Conservation (phyloP, 306 rosid genomes). For the Fragaria iinumae region DNA sequence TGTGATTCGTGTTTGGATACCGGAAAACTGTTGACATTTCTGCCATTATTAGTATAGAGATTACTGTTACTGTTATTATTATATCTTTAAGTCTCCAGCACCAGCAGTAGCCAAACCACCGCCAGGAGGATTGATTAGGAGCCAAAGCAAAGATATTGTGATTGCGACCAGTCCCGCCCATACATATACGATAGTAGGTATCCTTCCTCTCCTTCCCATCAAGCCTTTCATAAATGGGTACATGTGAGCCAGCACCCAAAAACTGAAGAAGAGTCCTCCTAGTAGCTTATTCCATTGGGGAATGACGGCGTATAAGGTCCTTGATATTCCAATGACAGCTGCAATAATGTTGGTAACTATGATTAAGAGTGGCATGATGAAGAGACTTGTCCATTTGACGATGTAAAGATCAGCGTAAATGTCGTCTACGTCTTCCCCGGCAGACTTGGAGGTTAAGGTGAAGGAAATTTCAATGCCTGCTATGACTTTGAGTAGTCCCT, state of each 20-base stretch:
- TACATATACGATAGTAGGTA: slow-evolving; percentile 68
- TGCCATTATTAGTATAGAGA: background rate
- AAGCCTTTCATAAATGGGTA: slow-evolving; percentile 90
- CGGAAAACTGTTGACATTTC: background rate
- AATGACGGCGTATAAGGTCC: slow-evolving; percentile 69
- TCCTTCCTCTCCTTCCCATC: slow-evolving; percentile 81
- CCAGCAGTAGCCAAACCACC: slow-evolving; percentile 6
- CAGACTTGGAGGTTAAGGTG: slow-evolving; percentile 63
- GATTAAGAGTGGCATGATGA: slow-evolving; percentile 66
- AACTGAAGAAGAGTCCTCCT: slow-evolving; percentile 72
- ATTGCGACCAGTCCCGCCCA: slow-evolving; percentile 79
- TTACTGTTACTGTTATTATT: background rate
- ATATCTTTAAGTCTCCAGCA: slow-evolving; percentile 28
- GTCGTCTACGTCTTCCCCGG: slow-evolving; percentile 57
- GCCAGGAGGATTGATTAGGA: slow-evolving; percentile 57
- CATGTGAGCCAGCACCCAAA: slow-evolving; percentile 87
- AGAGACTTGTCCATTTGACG: slow-evolving; percentile 82
- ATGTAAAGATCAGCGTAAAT: slow-evolving; percentile 65
- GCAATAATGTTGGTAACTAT: slow-evolving; percentile 55
- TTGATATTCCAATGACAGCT: slow-evolving; percentile 52
- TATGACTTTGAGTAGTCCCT: slow-evolving; percentile 64
- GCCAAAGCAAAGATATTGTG: slow-evolving; percentile 69
- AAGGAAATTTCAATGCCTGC: slow-evolving; percentile 76
- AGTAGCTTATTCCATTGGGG: slow-evolving; percentile 71
- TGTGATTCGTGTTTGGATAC: background rate